These are phyloP conservation scores for Lasiosphaeria hispida DNA, from an alignment of 495 filamentous ascomycete genomes.

Conservation along the genomic window DNA sequence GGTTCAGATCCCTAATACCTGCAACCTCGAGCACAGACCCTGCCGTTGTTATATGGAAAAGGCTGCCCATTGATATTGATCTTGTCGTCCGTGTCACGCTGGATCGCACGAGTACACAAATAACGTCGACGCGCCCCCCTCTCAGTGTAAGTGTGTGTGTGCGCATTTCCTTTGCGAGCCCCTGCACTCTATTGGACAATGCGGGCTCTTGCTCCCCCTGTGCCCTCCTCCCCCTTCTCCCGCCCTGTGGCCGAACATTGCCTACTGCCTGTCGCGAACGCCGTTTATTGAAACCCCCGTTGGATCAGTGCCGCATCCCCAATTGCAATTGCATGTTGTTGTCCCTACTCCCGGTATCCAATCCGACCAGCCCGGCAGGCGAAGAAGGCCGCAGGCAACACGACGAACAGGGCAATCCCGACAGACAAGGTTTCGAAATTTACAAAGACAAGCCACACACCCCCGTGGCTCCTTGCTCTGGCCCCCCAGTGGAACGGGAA, in stretches of 20 bases:
- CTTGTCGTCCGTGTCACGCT: constrained; percentile 1
- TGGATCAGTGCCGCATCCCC: constrained; percentile 12
- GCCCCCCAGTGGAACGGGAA: constrained; percentile 21
- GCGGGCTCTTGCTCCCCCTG: background rate
- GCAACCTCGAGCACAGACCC: background rate
- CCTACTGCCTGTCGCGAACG: background rate
- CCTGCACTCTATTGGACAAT: constrained; percentile 16
- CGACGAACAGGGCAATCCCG: background rate
- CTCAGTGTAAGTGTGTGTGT: constrained; percentile 9
- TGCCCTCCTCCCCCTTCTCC: background rate
- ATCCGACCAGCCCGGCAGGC: constrained; percentile 7
- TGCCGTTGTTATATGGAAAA: background rate
- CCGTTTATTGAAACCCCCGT: background rate
- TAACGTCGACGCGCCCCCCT: background rate
- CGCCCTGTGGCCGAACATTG: background rate
- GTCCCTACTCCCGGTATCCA: background rate
- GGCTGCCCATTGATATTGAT: background rate
- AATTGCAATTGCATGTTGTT: constrained; percentile 1
- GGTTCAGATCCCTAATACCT: background rate
- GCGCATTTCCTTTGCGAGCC: background rate
- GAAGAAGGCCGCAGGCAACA: background rate
- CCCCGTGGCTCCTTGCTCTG: constrained; percentile 7
- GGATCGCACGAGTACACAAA: background rate
- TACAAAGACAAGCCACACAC: constrained; percentile 12
- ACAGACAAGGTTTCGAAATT: constrained; percentile 8